Percentiles rank a stretch among this genome's conserved stretches.
Conservation (phyloP, 768 basidiomycete species). For the Tubosaeta sp. region DNA sequence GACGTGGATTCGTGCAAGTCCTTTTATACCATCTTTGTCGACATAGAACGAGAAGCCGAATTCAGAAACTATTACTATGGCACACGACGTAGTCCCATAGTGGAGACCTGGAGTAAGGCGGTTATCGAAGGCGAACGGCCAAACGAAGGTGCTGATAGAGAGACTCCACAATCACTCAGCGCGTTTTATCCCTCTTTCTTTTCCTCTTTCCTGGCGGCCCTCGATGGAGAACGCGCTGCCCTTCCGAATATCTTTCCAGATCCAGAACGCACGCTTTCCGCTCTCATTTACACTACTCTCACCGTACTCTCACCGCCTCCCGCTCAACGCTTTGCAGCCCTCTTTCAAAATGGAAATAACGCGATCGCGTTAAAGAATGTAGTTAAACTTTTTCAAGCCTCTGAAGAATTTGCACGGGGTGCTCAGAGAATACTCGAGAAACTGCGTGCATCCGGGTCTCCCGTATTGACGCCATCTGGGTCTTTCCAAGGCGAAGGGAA, state of each 20-base stretch:
- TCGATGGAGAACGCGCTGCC: constrained; percentile 67
- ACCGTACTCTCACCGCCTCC: constrained; percentile 79
- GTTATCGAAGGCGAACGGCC: constrained; percentile 34
- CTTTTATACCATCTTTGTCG: constrained; percentile 83
- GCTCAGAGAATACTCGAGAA: constrained; percentile 79
- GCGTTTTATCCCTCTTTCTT: constrained; percentile 77
- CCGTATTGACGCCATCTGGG: constrained; percentile 16
- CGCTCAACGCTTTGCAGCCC: constrained; percentile 67
- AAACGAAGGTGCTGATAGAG: constrained; percentile 38
- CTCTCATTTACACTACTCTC: constrained; percentile 78
- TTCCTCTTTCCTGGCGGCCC: constrained; percentile 54
- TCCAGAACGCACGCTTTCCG: constrained; percentile 68
- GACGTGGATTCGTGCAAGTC: constrained; percentile 71
- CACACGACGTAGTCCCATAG: constrained; percentile 60
- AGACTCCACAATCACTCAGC: constrained; percentile 46
- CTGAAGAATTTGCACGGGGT: constrained; percentile 77
- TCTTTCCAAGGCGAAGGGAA: constrained; percentile 21
- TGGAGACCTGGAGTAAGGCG: constrained; percentile 66
- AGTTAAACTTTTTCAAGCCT: constrained; percentile 64
- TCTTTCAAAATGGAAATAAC: constrained; percentile 58
- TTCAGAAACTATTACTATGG: constrained; percentile 95
- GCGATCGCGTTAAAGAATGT: constrained; percentile 62
- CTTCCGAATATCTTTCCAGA: constrained; percentile 88
- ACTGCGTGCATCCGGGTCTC: constrained; percentile 38
- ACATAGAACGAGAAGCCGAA: constrained; percentile 89